phyloP scores from a whole-genome alignment of 192 early-diverging fungal genomes.

The Phycomyces nitens region DNA sequence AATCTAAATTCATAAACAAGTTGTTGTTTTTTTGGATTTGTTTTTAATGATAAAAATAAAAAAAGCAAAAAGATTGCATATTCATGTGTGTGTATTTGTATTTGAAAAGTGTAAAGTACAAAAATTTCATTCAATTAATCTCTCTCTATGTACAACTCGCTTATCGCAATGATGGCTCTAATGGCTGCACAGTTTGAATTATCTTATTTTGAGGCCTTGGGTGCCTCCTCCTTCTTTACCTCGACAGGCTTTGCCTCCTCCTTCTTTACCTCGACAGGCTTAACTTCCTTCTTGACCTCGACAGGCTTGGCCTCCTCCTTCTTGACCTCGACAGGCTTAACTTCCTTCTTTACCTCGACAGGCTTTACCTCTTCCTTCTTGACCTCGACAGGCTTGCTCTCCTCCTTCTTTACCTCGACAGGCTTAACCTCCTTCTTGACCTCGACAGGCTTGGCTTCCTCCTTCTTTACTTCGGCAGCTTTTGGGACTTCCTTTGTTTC shows the following conservation, averaged over 20 bases:
- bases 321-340: neutral
- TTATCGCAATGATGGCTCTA: constrained; percentile 2
- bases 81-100: neutral
- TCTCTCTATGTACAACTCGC: constrained; percentile 4
- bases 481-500: neutral
- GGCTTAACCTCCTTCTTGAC: neutral
- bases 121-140: neutral
- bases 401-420: neutral
- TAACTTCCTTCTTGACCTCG: neutral
- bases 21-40: no score
- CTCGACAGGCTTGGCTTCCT: neutral
- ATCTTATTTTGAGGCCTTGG: neutral
- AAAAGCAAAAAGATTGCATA: neutral
- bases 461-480: neutral
- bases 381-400: neutral
- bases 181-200: constrained; percentile 6
- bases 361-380: constrained; percentile 1
- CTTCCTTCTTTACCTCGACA: neutral
- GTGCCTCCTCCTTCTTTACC: constrained; percentile 2
- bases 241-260: constrained; percentile 2
- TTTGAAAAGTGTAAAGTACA: constrained; percentile 1
- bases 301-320: neutral
- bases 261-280: neutral
- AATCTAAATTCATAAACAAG: neutral
- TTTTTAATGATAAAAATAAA: no score